Base-by-base conservation (phyloP, 371 early-diverging fungal genomes). In the Paraphysoderma sedebokerense region DNA sequence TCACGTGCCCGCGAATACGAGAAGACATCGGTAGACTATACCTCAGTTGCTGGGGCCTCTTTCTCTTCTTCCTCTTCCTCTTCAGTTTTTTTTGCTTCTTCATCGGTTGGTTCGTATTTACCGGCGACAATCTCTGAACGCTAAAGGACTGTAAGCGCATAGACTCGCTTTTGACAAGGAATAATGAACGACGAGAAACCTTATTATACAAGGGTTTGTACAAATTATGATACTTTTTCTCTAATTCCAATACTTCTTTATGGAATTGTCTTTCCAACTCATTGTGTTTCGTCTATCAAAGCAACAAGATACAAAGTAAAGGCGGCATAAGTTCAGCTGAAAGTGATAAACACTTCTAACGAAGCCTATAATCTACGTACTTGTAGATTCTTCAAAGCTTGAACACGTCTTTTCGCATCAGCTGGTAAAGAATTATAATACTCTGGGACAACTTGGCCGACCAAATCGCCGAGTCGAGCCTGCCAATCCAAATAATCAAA, bases 121-220 rank as follows among this genome's bases (percentile, higher is more conserved):
- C 96, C 96, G 50, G 56, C 59, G 38, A 92, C 65, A 24, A 89
- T 67, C 39, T 69, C 62, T 45, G 72, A 60, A 57, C 92, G 85
- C 77, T 72, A 51, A 2, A 34, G 1, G 24, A 36, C 11, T n/a
- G 38, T 19, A 30, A 15, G 8, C 22, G 7, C 17, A 24, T 37
- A 31, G 5, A 32, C 37, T 11, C 37, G 24, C 11, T 28, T 17
- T 22, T 27, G 22, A 11, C 7, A 32, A 19, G 15, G 38, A 0
- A 19, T 29, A 13, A 12, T 34, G 34, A n/a, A 34, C 12, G 12
- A 50, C n/a, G 13, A 20, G 19, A n/a, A 42, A 68, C 68, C 53
- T 84, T 76, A 53, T 82, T 76, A 59, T 87, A 92, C 34, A 92
- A 61, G 26, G 93, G 92, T 47, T 73, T 70, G 59, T 88, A 85